These are phyloP conservation scores for Fusarium sp. DNA, from an alignment of 2,329 filamentous ascomycete species.

Conservation along the genomic window DNA sequence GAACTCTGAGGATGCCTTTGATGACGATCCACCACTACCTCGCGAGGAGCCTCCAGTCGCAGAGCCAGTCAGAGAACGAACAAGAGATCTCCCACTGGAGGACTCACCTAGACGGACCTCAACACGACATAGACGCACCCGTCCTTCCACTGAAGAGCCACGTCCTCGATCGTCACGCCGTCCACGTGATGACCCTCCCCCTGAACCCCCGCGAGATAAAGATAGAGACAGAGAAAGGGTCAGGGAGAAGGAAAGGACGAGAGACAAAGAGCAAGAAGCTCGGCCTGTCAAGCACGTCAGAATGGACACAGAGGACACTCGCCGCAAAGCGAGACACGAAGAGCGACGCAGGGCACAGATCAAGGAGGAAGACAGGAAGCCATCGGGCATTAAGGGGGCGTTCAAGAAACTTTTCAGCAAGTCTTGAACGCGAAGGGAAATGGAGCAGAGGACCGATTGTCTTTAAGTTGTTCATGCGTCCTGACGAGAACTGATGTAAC, in stretches of 20 bases:
- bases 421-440: slow-evolving; percentile 31
- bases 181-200: slow-evolving; percentile 31
- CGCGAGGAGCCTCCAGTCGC: slow-evolving; percentile 37
- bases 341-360: slow-evolving; percentile 49
- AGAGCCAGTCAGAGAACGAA: slow-evolving; percentile 38
- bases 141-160: slow-evolving; percentile 36
- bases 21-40: slow-evolving; percentile 42
- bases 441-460: slow-evolving; percentile 11
- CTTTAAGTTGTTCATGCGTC: slow-evolving; percentile 36
- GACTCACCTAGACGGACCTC: slow-evolving; percentile 49
- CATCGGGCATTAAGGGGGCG: slow-evolving; percentile 46
- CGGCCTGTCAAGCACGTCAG: slow-evolving; percentile 39
- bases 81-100: slow-evolving; percentile 41
- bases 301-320: slow-evolving; percentile 51
- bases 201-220: slow-evolving; percentile 32
- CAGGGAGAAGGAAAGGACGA: slow-evolving; percentile 22
- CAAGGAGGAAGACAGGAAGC: slow-evolving; percentile 49
- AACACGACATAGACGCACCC: slow-evolving; percentile 33
- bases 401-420: slow-evolving; percentile 48
- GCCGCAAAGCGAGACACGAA: slow-evolving; percentile 49
- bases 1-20: slow-evolving; percentile 51
- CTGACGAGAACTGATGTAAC: slow-evolving; percentile 39
- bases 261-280: slow-evolving; percentile 18
- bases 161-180: slow-evolving; percentile 38
- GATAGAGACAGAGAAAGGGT: slow-evolving; percentile 19